These are phyloP conservation scores for Endocarpon pusillum DNA, from an alignment of 495 filamentous ascomycete species.

Conservation along the genomic window DNA sequence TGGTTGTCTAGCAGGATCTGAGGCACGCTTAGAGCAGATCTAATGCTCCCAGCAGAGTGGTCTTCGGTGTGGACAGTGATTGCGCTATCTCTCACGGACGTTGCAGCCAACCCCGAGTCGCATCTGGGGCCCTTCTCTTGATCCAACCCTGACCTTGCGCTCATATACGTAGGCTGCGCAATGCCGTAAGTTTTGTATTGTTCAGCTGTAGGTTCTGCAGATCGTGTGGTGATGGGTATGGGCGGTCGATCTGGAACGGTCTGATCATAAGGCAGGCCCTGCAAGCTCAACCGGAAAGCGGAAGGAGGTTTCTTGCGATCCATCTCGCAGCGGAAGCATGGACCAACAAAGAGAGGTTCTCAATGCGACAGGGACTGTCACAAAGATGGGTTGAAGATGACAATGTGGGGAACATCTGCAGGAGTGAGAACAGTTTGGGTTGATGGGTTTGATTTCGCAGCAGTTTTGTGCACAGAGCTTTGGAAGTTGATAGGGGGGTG, in stretches of 20 bases:
- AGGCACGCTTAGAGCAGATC: conserved; percentile 4
- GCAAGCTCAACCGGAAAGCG: too few relatives aligned
- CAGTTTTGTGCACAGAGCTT: too few relatives aligned
- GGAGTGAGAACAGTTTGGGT: too few relatives aligned
- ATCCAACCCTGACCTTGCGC: conserved; percentile 3
- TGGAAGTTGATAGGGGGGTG: too few relatives aligned
- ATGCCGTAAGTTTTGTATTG: conserved; percentile 10
- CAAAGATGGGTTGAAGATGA: too few relatives aligned
- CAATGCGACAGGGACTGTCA: too few relatives aligned
- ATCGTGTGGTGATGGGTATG: conserved; percentile 26
- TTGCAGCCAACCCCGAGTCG: conserved; percentile 40
- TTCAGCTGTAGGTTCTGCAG: conserved; percentile 9
- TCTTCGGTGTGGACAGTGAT: conserved; percentile 24
- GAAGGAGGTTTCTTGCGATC: too few relatives aligned
- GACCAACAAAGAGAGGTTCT: too few relatives aligned
- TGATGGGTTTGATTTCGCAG: too few relatives aligned
- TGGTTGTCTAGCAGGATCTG: conserved; percentile 12
- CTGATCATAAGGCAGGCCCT: conserved; percentile 37
- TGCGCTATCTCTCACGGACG: conserved; percentile 28
- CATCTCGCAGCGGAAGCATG: too few relatives aligned
- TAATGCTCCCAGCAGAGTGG: conserved; percentile 9
- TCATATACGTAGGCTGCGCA: conserved; percentile 10
- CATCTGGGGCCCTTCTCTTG: conserved; percentile 20
- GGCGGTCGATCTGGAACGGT: conserved; percentile 36
- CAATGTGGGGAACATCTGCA: too few relatives aligned